Conservation (phyloP, 179 eudicot species). For the Carnegiea gigantea region DNA sequence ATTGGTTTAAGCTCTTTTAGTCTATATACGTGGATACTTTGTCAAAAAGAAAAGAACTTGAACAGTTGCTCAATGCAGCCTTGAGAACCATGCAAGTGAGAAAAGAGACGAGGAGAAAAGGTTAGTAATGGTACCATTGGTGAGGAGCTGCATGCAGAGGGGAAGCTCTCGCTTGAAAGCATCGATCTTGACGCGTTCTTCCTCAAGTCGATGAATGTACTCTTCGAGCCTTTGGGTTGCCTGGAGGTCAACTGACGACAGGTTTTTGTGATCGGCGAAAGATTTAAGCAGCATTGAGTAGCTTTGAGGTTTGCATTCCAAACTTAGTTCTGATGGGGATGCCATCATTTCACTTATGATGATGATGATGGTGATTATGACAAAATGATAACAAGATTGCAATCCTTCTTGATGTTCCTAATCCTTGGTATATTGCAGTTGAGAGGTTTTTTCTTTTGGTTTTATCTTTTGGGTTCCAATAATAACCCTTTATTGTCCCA, state of each 20-base stretch:
- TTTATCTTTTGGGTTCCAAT: conserved; percentile 5
- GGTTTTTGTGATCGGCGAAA: conserved; percentile 39
- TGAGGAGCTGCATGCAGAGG: conserved; percentile 94
- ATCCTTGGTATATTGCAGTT: conserved; percentile 14
- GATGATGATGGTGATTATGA: background rate
- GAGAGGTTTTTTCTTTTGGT: background rate
- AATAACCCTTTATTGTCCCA: conserved; percentile 27
- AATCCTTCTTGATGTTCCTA: conserved; percentile 1
- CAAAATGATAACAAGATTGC: background rate
- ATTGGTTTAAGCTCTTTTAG: background rate
- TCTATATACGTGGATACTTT: too few relatives aligned
- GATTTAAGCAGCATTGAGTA: conserved; percentile 75
- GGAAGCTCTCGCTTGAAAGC: conserved; percentile 99
- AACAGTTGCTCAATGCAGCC: background rate
- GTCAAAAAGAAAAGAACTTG: background rate
- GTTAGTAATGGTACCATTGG: conserved; percentile 53
- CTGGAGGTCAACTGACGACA: conserved; percentile 15
- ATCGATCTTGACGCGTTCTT: conserved; percentile 87
- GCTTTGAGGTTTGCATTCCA: conserved; percentile 80
- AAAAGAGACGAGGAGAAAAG: conserved; percentile 11
- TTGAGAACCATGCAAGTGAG: background rate
- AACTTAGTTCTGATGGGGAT: conserved; percentile 71
- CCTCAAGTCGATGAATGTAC: conserved; percentile 74
- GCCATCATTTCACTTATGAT: conserved; percentile 54
- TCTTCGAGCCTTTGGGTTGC: conserved; percentile 67